A percentile compares a stretch with the other conserved stretches of the same genome.
These are phyloP conservation scores for Periconia sp. DNA, from an alignment of 2,329 filamentous ascomycete genomes.

Conservation along the genomic window DNA sequence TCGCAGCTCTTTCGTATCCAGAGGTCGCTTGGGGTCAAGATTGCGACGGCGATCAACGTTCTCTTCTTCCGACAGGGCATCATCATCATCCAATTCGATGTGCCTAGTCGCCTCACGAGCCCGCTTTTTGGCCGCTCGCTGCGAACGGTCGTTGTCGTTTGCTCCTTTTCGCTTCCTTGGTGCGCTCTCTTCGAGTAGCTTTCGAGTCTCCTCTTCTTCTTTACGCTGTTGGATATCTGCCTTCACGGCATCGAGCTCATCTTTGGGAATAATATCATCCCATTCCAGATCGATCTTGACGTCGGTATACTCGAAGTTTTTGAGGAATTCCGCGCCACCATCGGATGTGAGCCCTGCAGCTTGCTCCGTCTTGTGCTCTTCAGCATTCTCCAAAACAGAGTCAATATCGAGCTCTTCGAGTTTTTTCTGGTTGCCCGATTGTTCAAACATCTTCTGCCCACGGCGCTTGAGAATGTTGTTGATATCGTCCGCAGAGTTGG, in stretches of 20 bases:
- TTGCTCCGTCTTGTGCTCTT: conserved; percentile 94
- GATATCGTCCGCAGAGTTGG: conserved; percentile 90
- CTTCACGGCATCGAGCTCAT: conserved; percentile 86
- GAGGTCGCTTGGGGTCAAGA: conserved; percentile 80
- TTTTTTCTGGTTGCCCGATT: conserved; percentile 93
- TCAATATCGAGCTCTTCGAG: conserved; percentile 97
- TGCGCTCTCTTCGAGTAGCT: conserved; percentile 80
- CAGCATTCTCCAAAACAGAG: conserved; percentile 92
- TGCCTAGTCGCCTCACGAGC: conserved; percentile 66
- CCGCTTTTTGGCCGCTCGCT: conserved; percentile 70
- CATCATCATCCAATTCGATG: conserved; percentile 58
- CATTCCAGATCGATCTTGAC: conserved; percentile 96
- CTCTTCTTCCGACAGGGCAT: conserved; percentile 46
- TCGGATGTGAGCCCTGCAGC: conserved; percentile 92
- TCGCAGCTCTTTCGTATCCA: conserved; percentile 89
- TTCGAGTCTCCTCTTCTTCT: conserved; percentile 79
- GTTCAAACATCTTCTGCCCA: conserved; percentile 99
- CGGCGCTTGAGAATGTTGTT: conserved; percentile 95
- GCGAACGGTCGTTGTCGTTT: conserved; percentile 62
- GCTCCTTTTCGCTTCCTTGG: conserved; percentile 72
- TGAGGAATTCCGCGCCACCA: conserved; percentile 94
- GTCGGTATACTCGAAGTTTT: conserved; percentile 87
- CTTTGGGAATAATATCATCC: conserved; percentile 97
- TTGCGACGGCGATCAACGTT: conserved; percentile 44
- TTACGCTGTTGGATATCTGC: conserved; percentile 83